Evolutionary conservation across 2,329 filamentous ascomycete species (phyloP).

Genomic region (Dryadomyces quercivorus): DNA sequence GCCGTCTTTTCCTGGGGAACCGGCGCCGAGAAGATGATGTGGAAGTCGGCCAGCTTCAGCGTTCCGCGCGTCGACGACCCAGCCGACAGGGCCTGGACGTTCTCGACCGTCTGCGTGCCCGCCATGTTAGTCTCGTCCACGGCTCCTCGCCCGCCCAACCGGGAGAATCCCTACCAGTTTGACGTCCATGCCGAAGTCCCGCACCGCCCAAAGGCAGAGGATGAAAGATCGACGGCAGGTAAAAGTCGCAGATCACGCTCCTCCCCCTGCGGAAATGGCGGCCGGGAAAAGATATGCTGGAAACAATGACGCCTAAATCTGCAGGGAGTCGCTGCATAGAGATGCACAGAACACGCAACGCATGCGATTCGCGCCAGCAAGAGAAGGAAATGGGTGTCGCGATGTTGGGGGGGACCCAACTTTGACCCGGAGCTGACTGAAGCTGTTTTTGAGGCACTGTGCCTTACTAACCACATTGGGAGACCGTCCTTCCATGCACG

Average conservation of each 20-base stretch:
- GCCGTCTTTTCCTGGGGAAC: constrained; percentile 20
- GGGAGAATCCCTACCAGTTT: neutral
- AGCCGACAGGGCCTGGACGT: constrained; percentile 47
- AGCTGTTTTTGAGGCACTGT: neutral
- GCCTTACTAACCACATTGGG: constrained; percentile 1
- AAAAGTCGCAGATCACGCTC: neutral
- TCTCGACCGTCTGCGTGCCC: constrained; percentile 38
- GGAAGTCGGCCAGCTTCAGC: constrained; percentile 50
- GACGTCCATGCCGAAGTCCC: constrained; percentile 1
- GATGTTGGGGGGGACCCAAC: neutral
- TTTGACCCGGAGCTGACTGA: neutral
- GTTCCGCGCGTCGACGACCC: constrained; percentile 45
- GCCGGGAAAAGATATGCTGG: too few species aligned
- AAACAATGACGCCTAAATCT: too few species aligned
- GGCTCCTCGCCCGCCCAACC: neutral
- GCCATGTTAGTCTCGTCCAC: neutral
- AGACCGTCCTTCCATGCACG: neutral
- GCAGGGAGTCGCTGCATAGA: too few species aligned
- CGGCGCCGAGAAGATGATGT: constrained; percentile 41
- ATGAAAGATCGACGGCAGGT: neutral
- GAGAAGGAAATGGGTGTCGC: neutral
- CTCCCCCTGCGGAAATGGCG: neutral
- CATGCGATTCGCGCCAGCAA: neutral
- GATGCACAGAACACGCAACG: too few species aligned
- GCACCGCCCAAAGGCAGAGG: neutral